Evolutionary conservation across 371 early-diverging fungal genomes (phyloP).

Genomic region (Mortierella sp.): DNA sequence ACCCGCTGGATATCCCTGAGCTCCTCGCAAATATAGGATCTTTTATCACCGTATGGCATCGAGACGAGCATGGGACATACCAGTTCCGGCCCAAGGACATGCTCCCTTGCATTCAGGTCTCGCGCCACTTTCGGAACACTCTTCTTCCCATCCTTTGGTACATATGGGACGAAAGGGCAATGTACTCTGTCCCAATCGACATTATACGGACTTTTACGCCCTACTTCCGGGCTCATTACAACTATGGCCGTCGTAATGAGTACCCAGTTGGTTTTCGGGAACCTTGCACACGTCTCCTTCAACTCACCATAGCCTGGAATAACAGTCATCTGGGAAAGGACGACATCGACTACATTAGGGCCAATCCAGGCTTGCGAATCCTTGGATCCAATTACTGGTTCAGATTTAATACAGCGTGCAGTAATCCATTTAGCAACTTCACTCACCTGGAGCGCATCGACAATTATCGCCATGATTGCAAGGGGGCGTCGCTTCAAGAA

Average conservation of each 20-base stretch:
- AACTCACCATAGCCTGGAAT: too few species aligned
- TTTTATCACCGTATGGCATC: conserved; percentile 13
- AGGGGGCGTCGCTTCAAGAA: too few species aligned
- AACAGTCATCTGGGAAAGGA: too few species aligned
- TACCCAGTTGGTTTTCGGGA: too few species aligned
- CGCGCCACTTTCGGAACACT: conserved; percentile 13
- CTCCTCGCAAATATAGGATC: conserved; percentile 8
- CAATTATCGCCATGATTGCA: too few species aligned
- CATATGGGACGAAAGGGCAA: conserved; percentile 6
- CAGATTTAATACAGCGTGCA: too few species aligned
- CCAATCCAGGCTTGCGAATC: too few species aligned
- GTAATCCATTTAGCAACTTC: too few species aligned
- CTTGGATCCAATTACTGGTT: too few species aligned
- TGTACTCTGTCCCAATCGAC: neutral
- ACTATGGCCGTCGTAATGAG: neutral
- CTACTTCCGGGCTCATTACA: neutral
- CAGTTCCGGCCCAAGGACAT: conserved; percentile 11
- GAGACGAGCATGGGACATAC: neutral
- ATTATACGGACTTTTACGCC: neutral
- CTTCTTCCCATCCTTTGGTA: conserved; percentile 29
- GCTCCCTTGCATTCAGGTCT: conserved; percentile 5
- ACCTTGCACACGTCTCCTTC: too few species aligned
- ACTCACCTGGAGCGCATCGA: too few species aligned
- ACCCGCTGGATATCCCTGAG: conserved; percentile 9
- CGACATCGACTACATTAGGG: too few species aligned